A percentile compares a stretch with the other conserved stretches of the same genome.
Evolutionary conservation across 1,284 basidiomycete genomes (phyloP).

Genomic region (Phlebopus sp.): DNA sequence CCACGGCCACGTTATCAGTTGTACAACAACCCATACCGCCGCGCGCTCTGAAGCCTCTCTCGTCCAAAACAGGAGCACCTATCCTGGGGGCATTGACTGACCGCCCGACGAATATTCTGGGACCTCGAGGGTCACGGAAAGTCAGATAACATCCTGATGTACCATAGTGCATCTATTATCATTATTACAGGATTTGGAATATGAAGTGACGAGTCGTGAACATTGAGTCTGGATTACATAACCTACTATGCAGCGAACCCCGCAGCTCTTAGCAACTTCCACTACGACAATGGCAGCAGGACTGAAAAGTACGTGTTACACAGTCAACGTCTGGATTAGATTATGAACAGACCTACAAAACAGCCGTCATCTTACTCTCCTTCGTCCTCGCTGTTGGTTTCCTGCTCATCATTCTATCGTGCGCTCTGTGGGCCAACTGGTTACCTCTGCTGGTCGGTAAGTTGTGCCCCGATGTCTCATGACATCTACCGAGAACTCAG

Average conservation of each 20-base stretch:
- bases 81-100: conserved; percentile 31
- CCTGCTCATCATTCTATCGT: conserved; percentile 95
- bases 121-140: conserved; percentile 34
- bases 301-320: conserved; percentile 29
- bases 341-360: neutral
- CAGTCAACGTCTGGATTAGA: neutral
- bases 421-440: conserved; percentile 97
- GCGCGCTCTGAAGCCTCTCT: conserved; percentile 26
- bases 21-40: conserved; percentile 13
- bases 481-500: neutral
- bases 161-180: neutral
- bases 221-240: too few species aligned
- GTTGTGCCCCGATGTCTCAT: conserved; percentile 32
- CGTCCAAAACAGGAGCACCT: conserved; percentile 21
- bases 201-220: too few species aligned
- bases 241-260: neutral
- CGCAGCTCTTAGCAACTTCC: conserved; percentile 5
- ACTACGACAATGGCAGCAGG: conserved; percentile 40
- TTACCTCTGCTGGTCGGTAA: conserved; percentile 93
- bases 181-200: too few species aligned
- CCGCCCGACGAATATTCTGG: conserved; percentile 37
- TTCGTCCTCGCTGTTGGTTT: conserved; percentile 97
- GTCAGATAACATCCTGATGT: conserved; percentile 17
- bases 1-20: conserved; percentile 30
- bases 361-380: conserved; percentile 91